A percentile compares a stretch with the other conserved stretches of the same genome.
Evolutionary conservation across 179 eudicot genomes (phyloP).

Genomic region (Drosera spatulata): DNA sequence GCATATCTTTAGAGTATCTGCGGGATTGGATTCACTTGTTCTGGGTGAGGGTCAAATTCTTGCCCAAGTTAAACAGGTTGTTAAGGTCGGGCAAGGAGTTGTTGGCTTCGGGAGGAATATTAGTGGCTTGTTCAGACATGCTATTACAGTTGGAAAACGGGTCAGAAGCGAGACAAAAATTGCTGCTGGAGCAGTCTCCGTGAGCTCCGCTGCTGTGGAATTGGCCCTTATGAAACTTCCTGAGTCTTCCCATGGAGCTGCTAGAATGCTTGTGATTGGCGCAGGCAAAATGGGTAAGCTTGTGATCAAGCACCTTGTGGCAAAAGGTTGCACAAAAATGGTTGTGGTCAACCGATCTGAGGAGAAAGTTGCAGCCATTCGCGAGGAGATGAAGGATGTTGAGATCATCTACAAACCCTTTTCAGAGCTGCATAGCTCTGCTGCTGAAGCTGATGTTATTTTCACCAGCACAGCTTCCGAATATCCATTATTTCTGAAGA

Average conservation of each 20-base stretch:
- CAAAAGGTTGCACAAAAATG: constrained; percentile 39
- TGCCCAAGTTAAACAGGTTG: constrained; percentile 39
- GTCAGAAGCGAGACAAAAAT: constrained; percentile 11
- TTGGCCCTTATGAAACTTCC: constrained; percentile 41
- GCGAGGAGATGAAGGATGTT: constrained; percentile 23
- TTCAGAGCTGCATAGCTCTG: constrained; percentile 24
- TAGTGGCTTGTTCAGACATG: constrained; percentile 19
- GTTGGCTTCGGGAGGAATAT: constrained; percentile 18
- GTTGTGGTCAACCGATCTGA: constrained; percentile 39
- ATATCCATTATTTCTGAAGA: constrained; percentile 22
- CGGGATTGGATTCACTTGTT: constrained; percentile 36
- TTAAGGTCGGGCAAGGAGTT: constrained; percentile 40
- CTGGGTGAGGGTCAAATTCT: constrained; percentile 44
- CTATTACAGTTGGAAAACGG: background rate
- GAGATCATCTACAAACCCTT: constrained; percentile 38
- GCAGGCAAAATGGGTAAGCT: constrained; percentile 48
- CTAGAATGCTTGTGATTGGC: constrained; percentile 36
- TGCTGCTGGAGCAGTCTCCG: constrained; percentile 44
- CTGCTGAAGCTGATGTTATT: constrained; percentile 36
- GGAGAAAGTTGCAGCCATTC: constrained; percentile 33
- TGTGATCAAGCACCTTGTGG: constrained; percentile 35
- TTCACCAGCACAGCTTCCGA: constrained; percentile 42
- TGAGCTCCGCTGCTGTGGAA: constrained; percentile 45
- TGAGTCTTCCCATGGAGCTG: constrained; percentile 18
- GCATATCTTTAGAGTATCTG: constrained; percentile 37